Evolutionary conservation across 164 flowering plant species (phyloP).

Genomic region (Sextonia rubra): DNA sequence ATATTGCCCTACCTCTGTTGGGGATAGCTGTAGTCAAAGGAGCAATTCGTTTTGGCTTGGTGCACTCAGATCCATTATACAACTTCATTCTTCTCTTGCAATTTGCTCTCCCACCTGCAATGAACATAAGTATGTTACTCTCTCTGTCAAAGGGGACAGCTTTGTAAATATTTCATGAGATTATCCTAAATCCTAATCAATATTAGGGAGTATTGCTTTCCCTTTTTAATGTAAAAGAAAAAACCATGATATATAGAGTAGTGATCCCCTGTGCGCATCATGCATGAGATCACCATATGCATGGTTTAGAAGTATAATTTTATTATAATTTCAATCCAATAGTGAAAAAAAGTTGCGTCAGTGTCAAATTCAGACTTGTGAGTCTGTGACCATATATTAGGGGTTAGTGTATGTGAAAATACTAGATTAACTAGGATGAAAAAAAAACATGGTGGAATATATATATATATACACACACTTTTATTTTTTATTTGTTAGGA

Average conservation of each 20-base stretch:
- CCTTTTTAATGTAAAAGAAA: background rate
- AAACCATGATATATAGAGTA: too few species aligned
- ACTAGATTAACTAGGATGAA: too few species aligned
- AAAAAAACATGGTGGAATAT: too few species aligned
- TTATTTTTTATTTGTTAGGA: too few species aligned
- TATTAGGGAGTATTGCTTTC: background rate
- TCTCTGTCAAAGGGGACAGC: background rate
- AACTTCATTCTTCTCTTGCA: conserved; percentile 63
- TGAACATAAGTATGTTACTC: conserved; percentile 50
- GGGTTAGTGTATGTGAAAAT: too few species aligned
- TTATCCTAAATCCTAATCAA: background rate
- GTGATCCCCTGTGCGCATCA: background rate
- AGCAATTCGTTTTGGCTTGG: conserved; percentile 41
- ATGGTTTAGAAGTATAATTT: too few species aligned
- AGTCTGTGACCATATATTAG: too few species aligned
- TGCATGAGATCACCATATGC: background rate
- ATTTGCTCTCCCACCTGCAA: conserved; percentile 71
- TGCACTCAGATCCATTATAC: conserved; percentile 51
- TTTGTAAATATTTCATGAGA: too few species aligned
- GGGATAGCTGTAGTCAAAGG: conserved; percentile 53
- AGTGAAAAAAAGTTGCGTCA: too few species aligned
- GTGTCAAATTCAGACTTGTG: too few species aligned
- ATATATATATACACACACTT: too few species aligned
- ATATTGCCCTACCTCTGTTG: conserved; percentile 42
- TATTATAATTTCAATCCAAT: too few species aligned